Base-by-base conservation (phyloP, 208 protist species). In the Trypanosoma avium region DNA sequence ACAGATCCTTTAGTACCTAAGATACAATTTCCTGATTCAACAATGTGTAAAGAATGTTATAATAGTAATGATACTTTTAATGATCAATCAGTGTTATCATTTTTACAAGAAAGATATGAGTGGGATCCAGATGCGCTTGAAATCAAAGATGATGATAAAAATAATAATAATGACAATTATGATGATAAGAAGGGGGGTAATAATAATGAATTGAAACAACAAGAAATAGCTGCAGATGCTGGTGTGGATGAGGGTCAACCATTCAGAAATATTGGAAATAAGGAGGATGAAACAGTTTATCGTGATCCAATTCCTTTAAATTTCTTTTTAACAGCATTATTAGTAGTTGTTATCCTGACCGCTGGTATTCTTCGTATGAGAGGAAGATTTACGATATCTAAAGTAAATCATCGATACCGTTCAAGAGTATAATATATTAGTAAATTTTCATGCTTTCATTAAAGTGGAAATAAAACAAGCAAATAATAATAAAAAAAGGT, bases 1-100 rank as follows among this genome's bases (percentile, higher is more conserved):
- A 61, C 49, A 1, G 85, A 92, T 38, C 85, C 85, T 7, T 65
- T 79, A 3, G 85, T 92, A 49, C 81, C 82, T 5, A 92, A 92
- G 72, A 35, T 68, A 30, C 67, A 67, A 15, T 92, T 88, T 47
- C 85, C 85, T 0, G 32, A 45, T 0, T 7, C 17, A 4, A 49
- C 46, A 32, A 38, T 67, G 49, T 92, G 85, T 60, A 46, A 62
- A 7, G 0, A 32, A 2, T 92, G 85, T 42, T 70, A 75, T 53
- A 60, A 27, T 6, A 29, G 13, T 13, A 27, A 19, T 65, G 45
- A 54, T 5, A 47, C 4, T 4, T 73, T 67, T 58, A 24, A 55
- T 22, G 19, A 24, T 19, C 3, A 5, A 17, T 29, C 33, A 10
- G 58, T 73, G 35, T 9, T 27, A 17, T 8, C 0, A 17, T 73